Evolutionary conservation across 1,284 basidiomycete species (phyloP).

Genomic region (Marasmius fiardii): DNA sequence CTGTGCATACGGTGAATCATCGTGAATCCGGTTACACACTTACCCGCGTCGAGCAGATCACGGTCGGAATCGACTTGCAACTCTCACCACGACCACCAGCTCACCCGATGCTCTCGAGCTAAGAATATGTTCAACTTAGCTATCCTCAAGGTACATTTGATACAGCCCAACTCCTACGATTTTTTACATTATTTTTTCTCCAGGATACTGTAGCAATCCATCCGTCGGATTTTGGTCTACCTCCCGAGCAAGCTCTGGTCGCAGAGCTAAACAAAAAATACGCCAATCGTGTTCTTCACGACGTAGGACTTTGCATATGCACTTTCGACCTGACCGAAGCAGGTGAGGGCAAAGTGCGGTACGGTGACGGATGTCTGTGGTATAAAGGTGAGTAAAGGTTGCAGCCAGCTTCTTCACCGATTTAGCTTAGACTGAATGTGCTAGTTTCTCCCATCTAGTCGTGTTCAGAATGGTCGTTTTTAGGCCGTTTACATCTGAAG

Average conservation of each 20-base stretch:
- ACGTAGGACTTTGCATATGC: slow-evolving; percentile 87
- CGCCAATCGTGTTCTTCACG: slow-evolving; percentile 89
- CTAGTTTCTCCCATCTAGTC: slow-evolving; percentile 47
- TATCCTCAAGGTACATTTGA: slow-evolving; percentile 5
- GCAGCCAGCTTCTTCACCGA: slow-evolving; percentile 1
- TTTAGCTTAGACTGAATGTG: slow-evolving; percentile 2
- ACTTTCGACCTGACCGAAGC: slow-evolving; percentile 86
- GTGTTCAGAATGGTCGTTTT: slow-evolving; percentile 90
- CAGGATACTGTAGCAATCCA: slow-evolving; percentile 77
- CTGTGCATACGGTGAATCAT: too few relatives aligned
- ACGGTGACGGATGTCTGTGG: slow-evolving; percentile 94
- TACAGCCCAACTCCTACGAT: not conserved
- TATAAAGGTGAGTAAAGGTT: slow-evolving; percentile 79
- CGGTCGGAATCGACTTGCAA: too few relatives aligned
- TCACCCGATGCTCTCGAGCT: not conserved
- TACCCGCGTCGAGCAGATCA: too few relatives aligned
- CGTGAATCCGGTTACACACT: too few relatives aligned
- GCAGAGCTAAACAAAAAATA: slow-evolving; percentile 91
- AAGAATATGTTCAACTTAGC: slow-evolving; percentile 20
- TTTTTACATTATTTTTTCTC: slow-evolving; percentile 15
- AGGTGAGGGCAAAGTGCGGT: slow-evolving; percentile 89
- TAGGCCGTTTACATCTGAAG: slow-evolving; percentile 88
- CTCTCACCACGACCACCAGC: not conserved
- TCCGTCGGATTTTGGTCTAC: slow-evolving; percentile 70
- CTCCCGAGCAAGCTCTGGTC: slow-evolving; percentile 69